phyloP scores from a whole-genome alignment of 1,139 yeast genomes.

The Wickerhamiella infanticola region DNA sequence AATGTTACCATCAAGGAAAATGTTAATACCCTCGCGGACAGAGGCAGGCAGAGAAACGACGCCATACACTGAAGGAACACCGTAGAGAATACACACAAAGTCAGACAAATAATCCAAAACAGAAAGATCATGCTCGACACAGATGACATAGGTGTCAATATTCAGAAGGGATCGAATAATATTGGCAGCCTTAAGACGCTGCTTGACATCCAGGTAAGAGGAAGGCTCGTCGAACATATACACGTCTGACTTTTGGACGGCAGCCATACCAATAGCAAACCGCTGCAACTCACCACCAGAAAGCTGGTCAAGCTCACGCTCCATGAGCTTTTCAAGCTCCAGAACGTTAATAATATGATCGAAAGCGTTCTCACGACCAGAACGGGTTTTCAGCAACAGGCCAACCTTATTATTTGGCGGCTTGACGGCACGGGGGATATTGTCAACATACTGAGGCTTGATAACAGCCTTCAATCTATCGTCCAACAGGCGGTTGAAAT shows the following conservation, averaged over 20 bases:
- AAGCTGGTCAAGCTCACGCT: slow-evolving; percentile 74
- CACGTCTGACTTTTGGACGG: slow-evolving; percentile 87
- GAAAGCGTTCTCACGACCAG: slow-evolving; percentile 48
- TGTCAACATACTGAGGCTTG: slow-evolving; percentile 96
- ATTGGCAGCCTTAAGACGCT: slow-evolving; percentile 93
- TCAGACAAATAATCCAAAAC: slow-evolving; percentile 93
- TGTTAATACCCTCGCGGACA: slow-evolving; percentile 97
- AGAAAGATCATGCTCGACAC: slow-evolving; percentile 96
- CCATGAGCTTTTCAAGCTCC: slow-evolving; percentile 58
- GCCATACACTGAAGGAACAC: slow-evolving; percentile 97
- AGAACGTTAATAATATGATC: slow-evolving; percentile 50
- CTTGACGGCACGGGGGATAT: slow-evolving; percentile 88
- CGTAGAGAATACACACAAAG: slow-evolving; percentile 88
- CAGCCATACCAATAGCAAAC: slow-evolving; percentile 94
- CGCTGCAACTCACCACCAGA: slow-evolving; percentile 99
- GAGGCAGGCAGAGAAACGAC: slow-evolving; percentile 92
- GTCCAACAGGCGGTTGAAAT: slow-evolving; percentile 83
- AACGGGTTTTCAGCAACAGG: slow-evolving; percentile 45
- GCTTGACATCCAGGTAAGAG: slow-evolving; percentile 93
- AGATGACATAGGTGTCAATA: slow-evolving; percentile 68
- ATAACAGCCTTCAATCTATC: slow-evolving; percentile 88
- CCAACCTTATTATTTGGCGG: slow-evolving; percentile 83
- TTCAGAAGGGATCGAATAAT: slow-evolving; percentile 72
- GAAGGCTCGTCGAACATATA: slow-evolving; percentile 99
- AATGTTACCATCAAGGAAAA: slow-evolving; percentile 93